Conservation (phyloP, 1,139 yeast genomes). For the Arxiozyma heterogenica region DNA sequence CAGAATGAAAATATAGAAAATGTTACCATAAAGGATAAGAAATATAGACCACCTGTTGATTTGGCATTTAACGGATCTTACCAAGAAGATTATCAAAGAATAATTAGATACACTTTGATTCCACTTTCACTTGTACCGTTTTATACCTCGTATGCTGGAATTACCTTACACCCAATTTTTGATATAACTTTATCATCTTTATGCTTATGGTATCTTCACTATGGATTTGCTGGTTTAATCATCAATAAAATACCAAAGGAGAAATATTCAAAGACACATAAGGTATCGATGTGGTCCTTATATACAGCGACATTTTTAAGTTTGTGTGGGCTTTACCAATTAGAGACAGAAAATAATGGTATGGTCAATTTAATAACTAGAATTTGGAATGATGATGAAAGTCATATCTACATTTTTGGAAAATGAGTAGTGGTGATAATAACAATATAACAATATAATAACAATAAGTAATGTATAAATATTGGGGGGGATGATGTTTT, state of each 20-base stretch:
- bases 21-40: conserved; percentile 1
- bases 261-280: conserved; percentile 67
- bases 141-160: conserved; percentile 39
- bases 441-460: too few relatives aligned
- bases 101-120: conserved; percentile 56
- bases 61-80: conserved; percentile 66
- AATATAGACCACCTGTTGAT: conserved; percentile 49
- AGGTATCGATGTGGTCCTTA: conserved; percentile 52
- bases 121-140: conserved; percentile 72
- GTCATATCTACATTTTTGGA: conserved; percentile 23
- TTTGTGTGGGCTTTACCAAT: conserved; percentile 70
- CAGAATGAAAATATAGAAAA: background rate
- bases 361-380: conserved; percentile 39
- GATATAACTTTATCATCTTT: conserved; percentile 62
- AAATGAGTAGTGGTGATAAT: conserved; percentile 3
- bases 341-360: conserved; percentile 66
- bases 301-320: conserved; percentile 63
- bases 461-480: too few relatives aligned
- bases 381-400: conserved; percentile 36
- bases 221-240: conserved; percentile 80
- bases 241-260: conserved; percentile 82
- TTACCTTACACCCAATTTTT: conserved; percentile 50
- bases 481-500: background rate
- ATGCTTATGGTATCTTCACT: conserved; percentile 63
- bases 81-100: conserved; percentile 82